A percentile compares a stretch with the other conserved stretches of the same genome.
phyloP scores from a whole-genome alignment of 2,329 filamentous ascomycete species.

The Gremmenia infestans region DNA sequence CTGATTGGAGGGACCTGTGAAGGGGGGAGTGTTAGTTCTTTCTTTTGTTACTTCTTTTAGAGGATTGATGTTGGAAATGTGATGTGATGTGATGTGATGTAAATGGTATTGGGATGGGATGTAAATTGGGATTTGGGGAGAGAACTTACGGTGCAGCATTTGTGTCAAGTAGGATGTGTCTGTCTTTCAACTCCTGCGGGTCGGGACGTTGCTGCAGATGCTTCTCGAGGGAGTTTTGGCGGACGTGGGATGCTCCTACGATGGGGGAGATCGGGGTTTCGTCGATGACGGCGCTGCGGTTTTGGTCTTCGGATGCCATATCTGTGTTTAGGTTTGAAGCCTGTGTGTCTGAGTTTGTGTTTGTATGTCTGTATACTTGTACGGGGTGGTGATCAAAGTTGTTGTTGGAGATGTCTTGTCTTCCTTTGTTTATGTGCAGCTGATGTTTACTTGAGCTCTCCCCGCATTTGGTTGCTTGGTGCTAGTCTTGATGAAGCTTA shows the following conservation, averaged over 20 bases:
- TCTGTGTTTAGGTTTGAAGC: not conserved
- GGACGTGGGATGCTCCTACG: constrained; percentile 40
- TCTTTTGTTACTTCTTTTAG: not conserved
- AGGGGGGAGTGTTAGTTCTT: constrained; percentile 3
- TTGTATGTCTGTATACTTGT: not conserved
- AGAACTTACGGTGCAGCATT: constrained; percentile 57
- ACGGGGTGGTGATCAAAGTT: not conserved
- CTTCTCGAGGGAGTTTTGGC: constrained; percentile 68
- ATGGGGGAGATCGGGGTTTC: constrained; percentile 53
- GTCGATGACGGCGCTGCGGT: constrained; percentile 20
- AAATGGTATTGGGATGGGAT: too few species aligned
- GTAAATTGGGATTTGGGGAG: not conserved
- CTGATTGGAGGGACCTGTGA: constrained; percentile 54
- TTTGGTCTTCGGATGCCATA: constrained; percentile 17
- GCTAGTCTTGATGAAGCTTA: not conserved
- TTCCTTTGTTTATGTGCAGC: not conserved
- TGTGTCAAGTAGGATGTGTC: constrained; percentile 63
- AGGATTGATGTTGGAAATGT: not conserved
- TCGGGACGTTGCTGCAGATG: constrained; percentile 67
- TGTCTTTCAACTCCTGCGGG: constrained; percentile 59
- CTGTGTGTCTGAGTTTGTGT: not conserved
- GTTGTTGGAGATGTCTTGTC: not conserved
- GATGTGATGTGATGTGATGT: not conserved
- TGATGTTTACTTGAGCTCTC: not conserved
- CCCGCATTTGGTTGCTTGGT: not conserved